Evolutionary conservation across 1,139 yeast genomes (phyloP).

Genomic region (Dujonia santamariae): DNA sequence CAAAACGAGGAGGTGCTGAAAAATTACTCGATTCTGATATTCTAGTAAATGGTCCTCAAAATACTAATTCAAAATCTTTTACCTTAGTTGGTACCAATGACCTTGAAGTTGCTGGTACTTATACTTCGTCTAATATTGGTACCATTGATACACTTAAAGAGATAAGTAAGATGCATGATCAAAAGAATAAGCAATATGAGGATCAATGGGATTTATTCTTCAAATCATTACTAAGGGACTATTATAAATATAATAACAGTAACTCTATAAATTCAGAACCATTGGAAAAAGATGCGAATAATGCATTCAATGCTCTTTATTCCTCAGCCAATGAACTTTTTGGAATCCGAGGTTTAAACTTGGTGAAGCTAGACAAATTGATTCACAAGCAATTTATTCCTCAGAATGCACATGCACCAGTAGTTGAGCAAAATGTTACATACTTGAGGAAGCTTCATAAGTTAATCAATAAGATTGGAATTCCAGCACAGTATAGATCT

Average conservation of each 20-base stretch:
- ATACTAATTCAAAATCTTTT: background rate
- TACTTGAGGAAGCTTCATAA: slow-evolving; percentile 24
- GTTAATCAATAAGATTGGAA: slow-evolving; percentile 41
- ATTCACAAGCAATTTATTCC: slow-evolving; percentile 2
- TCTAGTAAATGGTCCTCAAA: background rate
- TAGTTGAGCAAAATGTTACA: background rate
- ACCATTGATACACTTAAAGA: slow-evolving; percentile 23
- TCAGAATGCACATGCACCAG: background rate
- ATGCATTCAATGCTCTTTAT: slow-evolving; percentile 2
- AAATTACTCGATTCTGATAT: background rate
- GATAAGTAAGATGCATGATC: slow-evolving; percentile 34
- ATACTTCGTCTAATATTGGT: background rate
- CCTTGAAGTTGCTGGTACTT: slow-evolving; percentile 10
- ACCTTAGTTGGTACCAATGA: slow-evolving; percentile 9
- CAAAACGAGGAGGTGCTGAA: background rate
- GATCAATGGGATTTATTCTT: slow-evolving; percentile 36
- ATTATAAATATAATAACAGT: slow-evolving; percentile 18
- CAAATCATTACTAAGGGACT: slow-evolving; percentile 23
- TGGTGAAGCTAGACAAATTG: slow-evolving; percentile 17
- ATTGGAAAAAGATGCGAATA: slow-evolving; percentile 10
- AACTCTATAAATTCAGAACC: slow-evolving; percentile 11
- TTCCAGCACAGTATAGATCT: slow-evolving; percentile 48
- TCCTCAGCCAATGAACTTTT: slow-evolving; percentile 23
- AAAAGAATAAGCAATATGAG: slow-evolving; percentile 23
- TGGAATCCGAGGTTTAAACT: slow-evolving; percentile 36